These are phyloP conservation scores for Globisporangium viniferum DNA, from an alignment of 352 stramenopile species.

Conservation along the genomic window DNA sequence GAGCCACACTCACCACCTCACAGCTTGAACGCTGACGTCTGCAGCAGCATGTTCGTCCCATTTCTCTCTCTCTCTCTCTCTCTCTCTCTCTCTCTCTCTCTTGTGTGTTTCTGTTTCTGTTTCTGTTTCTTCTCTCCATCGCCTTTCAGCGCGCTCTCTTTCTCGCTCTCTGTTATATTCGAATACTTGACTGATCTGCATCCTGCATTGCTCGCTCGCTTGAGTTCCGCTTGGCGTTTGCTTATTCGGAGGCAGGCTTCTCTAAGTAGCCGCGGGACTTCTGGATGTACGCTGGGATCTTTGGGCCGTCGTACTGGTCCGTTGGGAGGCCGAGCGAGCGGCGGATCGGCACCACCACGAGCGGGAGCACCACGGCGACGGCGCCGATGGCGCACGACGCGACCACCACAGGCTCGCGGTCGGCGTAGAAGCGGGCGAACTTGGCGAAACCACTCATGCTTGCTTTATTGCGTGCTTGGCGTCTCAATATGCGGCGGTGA, in stretches of 20 bases:
- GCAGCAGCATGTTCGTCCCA: not conserved
- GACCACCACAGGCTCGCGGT: conserved; percentile 85
- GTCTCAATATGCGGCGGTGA: not conserved
- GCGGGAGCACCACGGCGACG: conserved; percentile 60
- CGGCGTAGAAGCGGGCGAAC: conserved; percentile 82
- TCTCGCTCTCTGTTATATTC: not conserved
- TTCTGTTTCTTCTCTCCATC: not conserved
- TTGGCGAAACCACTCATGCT: conserved; percentile 39
- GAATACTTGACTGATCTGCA: not conserved
- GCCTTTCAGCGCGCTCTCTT: not conserved
- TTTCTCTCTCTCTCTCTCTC: not conserved
- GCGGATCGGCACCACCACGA: conserved; percentile 80
- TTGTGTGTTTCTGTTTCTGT: not conserved
- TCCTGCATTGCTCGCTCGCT: not conserved
- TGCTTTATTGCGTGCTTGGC: not conserved
- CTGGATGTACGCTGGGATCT: conserved; percentile 68
- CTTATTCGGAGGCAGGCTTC: conserved; percentile 30
- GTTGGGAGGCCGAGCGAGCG: conserved; percentile 83
- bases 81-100: too few species aligned
- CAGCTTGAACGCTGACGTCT: not conserved
- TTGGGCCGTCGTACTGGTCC: conserved; percentile 87
- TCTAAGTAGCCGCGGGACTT: conserved; percentile 75
- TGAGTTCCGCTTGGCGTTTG: not conserved
- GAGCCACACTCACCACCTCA: not conserved
- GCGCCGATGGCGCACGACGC: conserved; percentile 75